A percentile compares a stretch with the other conserved stretches of the same genome.
These are phyloP conservation scores for Plicaturopsis crispa DNA, from an alignment of 768 basidiomycete species.

Conservation along the genomic window DNA sequence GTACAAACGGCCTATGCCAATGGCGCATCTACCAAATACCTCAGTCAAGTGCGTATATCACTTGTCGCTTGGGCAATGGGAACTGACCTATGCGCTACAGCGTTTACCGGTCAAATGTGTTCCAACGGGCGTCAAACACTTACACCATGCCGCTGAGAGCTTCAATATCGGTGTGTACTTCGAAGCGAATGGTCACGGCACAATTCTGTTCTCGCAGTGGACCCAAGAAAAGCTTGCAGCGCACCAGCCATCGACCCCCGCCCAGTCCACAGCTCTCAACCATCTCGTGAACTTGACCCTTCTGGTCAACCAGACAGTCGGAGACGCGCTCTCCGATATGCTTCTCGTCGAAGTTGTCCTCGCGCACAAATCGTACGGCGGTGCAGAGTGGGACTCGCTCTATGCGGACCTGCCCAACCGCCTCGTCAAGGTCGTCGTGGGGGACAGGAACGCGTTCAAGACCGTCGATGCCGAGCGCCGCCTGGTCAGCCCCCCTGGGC, in stretches of 20 bases:
- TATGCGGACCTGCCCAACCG: constrained; percentile 94
- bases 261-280: constrained; percentile 72
- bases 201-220: constrained; percentile 83
- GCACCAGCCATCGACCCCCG: constrained; percentile 72
- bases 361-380: constrained; percentile 79
- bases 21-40: constrained; percentile 91
- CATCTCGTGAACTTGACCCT: constrained; percentile 72
- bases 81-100: constrained; percentile 31
- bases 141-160: constrained; percentile 93
- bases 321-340: constrained; percentile 94
- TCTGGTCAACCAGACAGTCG: constrained; percentile 96
- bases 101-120: constrained; percentile 93
- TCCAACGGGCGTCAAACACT: constrained; percentile 93
- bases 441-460: constrained; percentile 74
- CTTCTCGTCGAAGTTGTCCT: constrained; percentile 92
- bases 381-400: constrained; percentile 83
- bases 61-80: neutral
- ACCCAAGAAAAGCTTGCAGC: constrained; percentile 55
- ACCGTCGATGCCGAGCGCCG: constrained; percentile 93
- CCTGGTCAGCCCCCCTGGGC: constrained; percentile 67
- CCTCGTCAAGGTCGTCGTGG: constrained; percentile 87
- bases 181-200: constrained; percentile 98
- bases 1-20: constrained; percentile 99
- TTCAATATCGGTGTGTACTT: constrained; percentile 98
- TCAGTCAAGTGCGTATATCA: constrained; percentile 54